Evolutionary conservation across 2,329 filamentous ascomycete species (phyloP), one percentile per base, ranked within the genome.

Genomic region (Hysterium pulicare): DNA sequence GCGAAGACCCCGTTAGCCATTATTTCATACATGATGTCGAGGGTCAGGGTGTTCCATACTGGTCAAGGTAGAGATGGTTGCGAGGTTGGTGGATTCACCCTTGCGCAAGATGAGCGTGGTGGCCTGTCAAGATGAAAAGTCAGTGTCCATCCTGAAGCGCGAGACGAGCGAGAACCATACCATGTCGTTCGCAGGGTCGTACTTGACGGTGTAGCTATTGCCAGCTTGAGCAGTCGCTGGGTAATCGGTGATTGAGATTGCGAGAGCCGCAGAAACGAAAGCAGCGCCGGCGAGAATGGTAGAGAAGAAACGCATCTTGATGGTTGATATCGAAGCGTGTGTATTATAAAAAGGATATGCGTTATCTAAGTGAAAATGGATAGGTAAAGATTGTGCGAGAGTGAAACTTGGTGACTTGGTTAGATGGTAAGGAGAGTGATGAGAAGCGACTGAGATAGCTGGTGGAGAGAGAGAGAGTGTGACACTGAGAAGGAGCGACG

Each of bases 91-190:
- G 2, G 74, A 61, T 15, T 61, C 45, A 34, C 81, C 81, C 62
- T 78, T 71, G 50, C 76, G 72, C 33, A 84, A 71, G 41, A 71
- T 73, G 51, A 84, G 74, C 31, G 74, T 80, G 28, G 77, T 75
- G 5, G 75, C 71, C 66, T 74, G 31, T 19, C 42, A 13, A 44
- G 19, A 32, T 13, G 41, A 5, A 36, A 7, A 39, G 37, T 16
- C 24, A 16, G n/a, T 20, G 15, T 9, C 6, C 26, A 19, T 21
- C 22, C 23, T 19, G 30, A 20, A 15, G 11, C 36, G 31, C 11
- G 10, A 41, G 26, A 31, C 33, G 9, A 32, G 17, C 24, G 11
- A 17, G 35, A 30, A 15, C 26, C 49, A 16, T 45, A 58, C 55
- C 10, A 53, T 48, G 45, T 53, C 51, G 44, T 64, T 59, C 41